Conservation (phyloP, 2,329 filamentous ascomycete genomes). For the Fusarium lyarnte region DNA sequence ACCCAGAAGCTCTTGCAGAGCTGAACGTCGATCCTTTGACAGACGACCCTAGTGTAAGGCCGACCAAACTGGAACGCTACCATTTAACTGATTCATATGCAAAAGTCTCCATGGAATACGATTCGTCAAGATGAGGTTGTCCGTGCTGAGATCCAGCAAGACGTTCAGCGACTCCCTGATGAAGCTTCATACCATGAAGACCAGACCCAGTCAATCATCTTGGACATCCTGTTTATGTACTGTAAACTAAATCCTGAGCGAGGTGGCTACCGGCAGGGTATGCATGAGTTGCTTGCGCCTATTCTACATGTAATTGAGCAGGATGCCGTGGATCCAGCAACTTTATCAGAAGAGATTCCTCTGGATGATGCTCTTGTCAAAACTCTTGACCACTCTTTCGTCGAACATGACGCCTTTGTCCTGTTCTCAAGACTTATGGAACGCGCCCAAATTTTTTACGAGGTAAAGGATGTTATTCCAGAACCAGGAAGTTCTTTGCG, state of each 20-base stretch:
- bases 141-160: conserved; percentile 89
- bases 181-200: conserved; percentile 88
- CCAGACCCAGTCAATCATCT: conserved; percentile 79
- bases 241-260: conserved; percentile 89
- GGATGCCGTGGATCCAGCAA: conserved; percentile 74
- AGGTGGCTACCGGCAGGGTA: conserved; percentile 94
- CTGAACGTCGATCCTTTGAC: conserved; percentile 83
- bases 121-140: conserved; percentile 84
- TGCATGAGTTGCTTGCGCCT: conserved; percentile 95
- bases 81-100: conserved; percentile 11
- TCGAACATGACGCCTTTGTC: conserved; percentile 92
- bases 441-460: conserved; percentile 85
- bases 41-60: conserved; percentile 72
- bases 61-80: background rate
- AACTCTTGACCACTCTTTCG: conserved; percentile 75
- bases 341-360: conserved; percentile 46
- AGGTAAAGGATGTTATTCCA: conserved; percentile 58
- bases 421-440: conserved; percentile 91
- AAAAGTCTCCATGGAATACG: conserved; percentile 89
- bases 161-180: conserved; percentile 93
- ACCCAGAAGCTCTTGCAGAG: conserved; percentile 79
- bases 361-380: conserved; percentile 67
- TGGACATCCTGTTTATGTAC: conserved; percentile 93
- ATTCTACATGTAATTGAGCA: conserved; percentile 85
- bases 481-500: conserved; percentile 24